Percentiles rank a stretch among this genome's conserved stretches.
Evolutionary conservation across 2,329 filamentous ascomycete species (phyloP).

Genomic region (Diaporthe nobilis): DNA sequence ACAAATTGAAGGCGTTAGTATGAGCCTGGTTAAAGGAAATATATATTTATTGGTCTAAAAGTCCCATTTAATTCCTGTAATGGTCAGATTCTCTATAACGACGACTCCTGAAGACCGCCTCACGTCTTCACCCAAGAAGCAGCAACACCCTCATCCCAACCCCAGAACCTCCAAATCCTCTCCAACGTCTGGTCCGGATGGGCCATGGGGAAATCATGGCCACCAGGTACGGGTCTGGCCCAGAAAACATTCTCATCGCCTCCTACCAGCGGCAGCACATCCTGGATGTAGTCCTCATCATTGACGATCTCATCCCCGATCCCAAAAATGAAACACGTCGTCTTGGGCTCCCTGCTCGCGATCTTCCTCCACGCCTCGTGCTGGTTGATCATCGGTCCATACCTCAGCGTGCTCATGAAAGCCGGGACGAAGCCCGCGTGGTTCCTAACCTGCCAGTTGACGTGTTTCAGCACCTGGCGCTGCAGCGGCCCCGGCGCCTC

Average conservation of each 20-base stretch:
- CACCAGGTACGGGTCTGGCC: constrained; percentile 67
- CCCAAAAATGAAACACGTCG: constrained; percentile 67
- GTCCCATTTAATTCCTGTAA: background rate
- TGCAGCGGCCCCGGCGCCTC: constrained; percentile 57
- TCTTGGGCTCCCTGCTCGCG: constrained; percentile 54
- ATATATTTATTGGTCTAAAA: background rate
- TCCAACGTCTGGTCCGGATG: constrained; percentile 59
- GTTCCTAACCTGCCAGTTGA: constrained; percentile 70
- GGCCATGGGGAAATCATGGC: constrained; percentile 76
- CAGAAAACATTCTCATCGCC: constrained; percentile 61
- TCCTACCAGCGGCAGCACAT: constrained; percentile 66
- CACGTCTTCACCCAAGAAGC: constrained; percentile 33
- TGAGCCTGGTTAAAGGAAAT: background rate
- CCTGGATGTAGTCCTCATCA: constrained; percentile 61
- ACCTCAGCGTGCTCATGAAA: constrained; percentile 70
- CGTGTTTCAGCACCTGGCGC: constrained; percentile 62
- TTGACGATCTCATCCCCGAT: constrained; percentile 67
- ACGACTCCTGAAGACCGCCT: background rate
- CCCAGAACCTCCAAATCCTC: constrained; percentile 65
- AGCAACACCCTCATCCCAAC: constrained; percentile 38
- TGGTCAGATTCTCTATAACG: background rate
- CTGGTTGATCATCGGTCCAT: constrained; percentile 68
- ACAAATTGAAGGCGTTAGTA: background rate
- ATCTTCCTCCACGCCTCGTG: constrained; percentile 65
- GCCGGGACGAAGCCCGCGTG: constrained; percentile 72